phyloP scores from a whole-genome alignment of 2,329 filamentous ascomycete species.

The Fusarium sp. region DNA sequence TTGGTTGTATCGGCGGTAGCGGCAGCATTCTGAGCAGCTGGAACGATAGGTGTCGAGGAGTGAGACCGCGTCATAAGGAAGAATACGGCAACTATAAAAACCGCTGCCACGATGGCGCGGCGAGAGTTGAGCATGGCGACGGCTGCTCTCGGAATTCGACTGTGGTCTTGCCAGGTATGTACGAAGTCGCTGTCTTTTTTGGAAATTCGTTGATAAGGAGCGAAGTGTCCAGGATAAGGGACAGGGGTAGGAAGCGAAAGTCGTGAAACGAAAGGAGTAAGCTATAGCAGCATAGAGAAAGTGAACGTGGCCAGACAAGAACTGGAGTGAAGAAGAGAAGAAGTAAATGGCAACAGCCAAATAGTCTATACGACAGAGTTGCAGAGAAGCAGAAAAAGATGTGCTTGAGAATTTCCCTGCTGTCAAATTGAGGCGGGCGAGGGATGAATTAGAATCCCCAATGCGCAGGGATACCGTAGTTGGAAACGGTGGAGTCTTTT shows the following conservation, averaged over 20 bases:
- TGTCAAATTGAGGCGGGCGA: constrained; percentile 29
- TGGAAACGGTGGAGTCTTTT: constrained; percentile 40
- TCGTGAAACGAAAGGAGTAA: constrained; percentile 32
- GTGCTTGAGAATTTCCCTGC: constrained; percentile 30
- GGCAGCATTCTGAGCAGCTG: constrained; percentile 29
- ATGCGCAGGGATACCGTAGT: constrained; percentile 41
- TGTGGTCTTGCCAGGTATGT: constrained; percentile 27
- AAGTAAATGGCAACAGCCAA: constrained; percentile 19
- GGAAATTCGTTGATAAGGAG: constrained; percentile 36
- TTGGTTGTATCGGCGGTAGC: constrained; percentile 29
- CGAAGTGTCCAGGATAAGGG: constrained; percentile 32
- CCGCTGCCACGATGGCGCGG: constrained; percentile 78
- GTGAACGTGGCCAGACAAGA: constrained; percentile 29
- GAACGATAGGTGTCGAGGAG: constrained; percentile 42
- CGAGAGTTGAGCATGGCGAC: constrained; percentile 82
- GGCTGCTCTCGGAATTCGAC: constrained; percentile 24
- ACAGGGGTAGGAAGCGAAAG: constrained; percentile 27
- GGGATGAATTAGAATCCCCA: constrained; percentile 37
- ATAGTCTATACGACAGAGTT: constrained; percentile 20
- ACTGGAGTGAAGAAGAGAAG: constrained; percentile 24
- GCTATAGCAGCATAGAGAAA: constrained; percentile 42
- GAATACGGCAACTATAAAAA: constrained; percentile 75
- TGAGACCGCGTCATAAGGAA: constrained; percentile 75
- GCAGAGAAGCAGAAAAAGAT: constrained; percentile 23
- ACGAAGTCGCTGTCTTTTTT: constrained; percentile 30